Base-by-base conservation (phyloP, 768 basidiomycete genomes). In the Kwoniella mangroviensis region DNA sequence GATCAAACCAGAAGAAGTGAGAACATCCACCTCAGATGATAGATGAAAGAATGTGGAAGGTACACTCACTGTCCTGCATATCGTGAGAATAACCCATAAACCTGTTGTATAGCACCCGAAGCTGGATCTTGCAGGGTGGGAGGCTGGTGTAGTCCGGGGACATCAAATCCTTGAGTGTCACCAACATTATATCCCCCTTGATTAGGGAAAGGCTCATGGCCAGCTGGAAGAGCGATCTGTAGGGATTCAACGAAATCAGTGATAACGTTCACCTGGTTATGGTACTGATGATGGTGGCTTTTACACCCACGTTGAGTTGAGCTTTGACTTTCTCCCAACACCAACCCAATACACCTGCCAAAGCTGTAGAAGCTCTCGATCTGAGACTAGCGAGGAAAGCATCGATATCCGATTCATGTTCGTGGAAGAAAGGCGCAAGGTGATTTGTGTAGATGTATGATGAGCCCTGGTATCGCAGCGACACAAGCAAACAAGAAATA, bases 331-430 rank as follows among this genome's bases (percentile, higher is more conserved):
- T 80, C 57, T 75, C 78, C 83, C 82, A 83, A 9, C 73, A 63
- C 80, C 80, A 80, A 24, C 72, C 73, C 34, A 81, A n/a, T 2
- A 70, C 75, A 4, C 72, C 71, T 5, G 75, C 69, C 13, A 84
- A 51, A 34, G 74, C 79, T 2, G 73, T 70, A 1, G 74, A 74
- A n/a, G 75, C 78, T 24, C 78, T 63, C 11, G 57, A 69, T 60
- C 79, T 62, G 7, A 83, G 71, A 56, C 77, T 69, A 17, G 90
- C 89, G 51, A 97, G 87, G 5, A 90, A 86, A 15, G 88, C 87
- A 81, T 98, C 94, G 80, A 98, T 95, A 80, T 93, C 89, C 1
- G 85, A 76, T 83, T 98, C 94, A 79, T 97, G 92, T 21, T 87
- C 85, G 62, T 86, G 87, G 83, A 98, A 91, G 84, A 93, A 89